A percentile compares a stretch with the other conserved stretches of the same genome.
These are phyloP conservation scores for Acorus calamus DNA, from an alignment of 106 monocot species.

Conservation along the genomic window DNA sequence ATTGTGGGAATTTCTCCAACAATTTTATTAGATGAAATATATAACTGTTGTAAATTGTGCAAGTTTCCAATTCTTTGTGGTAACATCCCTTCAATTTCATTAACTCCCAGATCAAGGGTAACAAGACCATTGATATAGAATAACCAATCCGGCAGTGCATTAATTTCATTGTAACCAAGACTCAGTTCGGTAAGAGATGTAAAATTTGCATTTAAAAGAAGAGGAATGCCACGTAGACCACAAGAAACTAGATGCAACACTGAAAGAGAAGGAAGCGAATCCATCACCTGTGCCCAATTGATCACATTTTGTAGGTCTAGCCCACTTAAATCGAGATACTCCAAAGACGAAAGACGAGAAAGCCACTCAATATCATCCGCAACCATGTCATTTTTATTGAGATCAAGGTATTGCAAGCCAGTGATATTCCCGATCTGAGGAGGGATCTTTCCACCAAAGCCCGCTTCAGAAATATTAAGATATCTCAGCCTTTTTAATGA, in stretches of 20 bases:
- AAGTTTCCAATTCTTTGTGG: too few relatives aligned
- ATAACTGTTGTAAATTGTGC: too few relatives aligned
- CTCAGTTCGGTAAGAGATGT: slow-evolving; percentile 9
- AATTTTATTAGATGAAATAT: too few relatives aligned
- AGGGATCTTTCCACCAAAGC: slow-evolving; percentile 9
- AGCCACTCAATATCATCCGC: slow-evolving; percentile 9
- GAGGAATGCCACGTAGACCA: slow-evolving; percentile 1
- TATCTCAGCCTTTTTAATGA: slow-evolving; percentile 10
- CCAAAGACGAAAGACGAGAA: slow-evolving; percentile 15
- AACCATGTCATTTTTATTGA: background rate
- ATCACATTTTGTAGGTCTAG: slow-evolving; percentile 1
- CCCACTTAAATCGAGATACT: slow-evolving; percentile 11
- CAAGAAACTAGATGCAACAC: background rate
- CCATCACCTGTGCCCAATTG: slow-evolving; percentile 9
- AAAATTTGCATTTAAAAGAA: slow-evolving; percentile 14
- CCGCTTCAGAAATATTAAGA: slow-evolving; percentile 14
- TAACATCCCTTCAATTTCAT: too few relatives aligned
- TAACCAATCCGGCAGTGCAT: slow-evolving; percentile 7
- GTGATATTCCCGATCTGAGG: slow-evolving; percentile 28
- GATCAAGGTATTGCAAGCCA: slow-evolving; percentile 7
- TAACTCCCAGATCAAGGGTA: background rate
- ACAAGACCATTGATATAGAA: slow-evolving; percentile 6
- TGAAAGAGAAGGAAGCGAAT: slow-evolving; percentile 3
- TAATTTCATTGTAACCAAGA: slow-evolving; percentile 10
- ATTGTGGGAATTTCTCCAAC: too few relatives aligned